phyloP scores from a whole-genome alignment of 1,284 basidiomycete species.

The Rhodotorula sp. region DNA sequence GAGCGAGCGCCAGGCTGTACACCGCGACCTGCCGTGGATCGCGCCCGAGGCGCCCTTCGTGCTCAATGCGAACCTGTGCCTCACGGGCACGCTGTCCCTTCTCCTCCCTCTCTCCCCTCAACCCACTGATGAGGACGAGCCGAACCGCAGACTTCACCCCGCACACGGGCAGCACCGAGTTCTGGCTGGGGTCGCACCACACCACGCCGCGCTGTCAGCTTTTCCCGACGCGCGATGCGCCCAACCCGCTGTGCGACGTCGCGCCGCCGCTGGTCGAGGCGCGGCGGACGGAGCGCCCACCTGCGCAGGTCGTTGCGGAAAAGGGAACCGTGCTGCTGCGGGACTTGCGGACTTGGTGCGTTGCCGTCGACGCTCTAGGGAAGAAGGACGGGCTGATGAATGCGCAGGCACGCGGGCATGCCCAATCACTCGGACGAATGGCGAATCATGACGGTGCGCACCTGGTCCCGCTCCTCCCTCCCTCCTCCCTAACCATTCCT shows the following conservation, averaged over 20 bases:
- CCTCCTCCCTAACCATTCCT: no score
- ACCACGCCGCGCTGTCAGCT: background rate
- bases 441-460: conserved; percentile 1
- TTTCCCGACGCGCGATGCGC: background rate
- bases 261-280: background rate
- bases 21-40: conserved; percentile 12
- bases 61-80: background rate
- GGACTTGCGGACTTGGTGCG: conserved; percentile 13
- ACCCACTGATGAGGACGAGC: background rate
- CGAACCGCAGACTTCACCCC: conserved; percentile 7
- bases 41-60: conserved; percentile 10
- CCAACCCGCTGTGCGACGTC: conserved; percentile 12
- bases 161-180: conserved; percentile 26
- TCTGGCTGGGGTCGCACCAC: conserved; percentile 26
- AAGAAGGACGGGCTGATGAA: no score
- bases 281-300: background rate
- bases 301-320: conserved; percentile 6
- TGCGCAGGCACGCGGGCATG: conserved; percentile 1
- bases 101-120: background rate
- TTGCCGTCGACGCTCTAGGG: no score
- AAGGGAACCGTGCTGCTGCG: conserved; percentile 16
- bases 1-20: conserved; percentile 8
- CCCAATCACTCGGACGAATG: conserved; percentile 4
- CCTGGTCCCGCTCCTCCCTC: no score
- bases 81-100: background rate